A percentile compares a stretch with the other conserved stretches of the same genome.
Evolutionary conservation across 208 protist species (phyloP).

Genomic region (Acanthamoeba culbertsoni): DNA sequence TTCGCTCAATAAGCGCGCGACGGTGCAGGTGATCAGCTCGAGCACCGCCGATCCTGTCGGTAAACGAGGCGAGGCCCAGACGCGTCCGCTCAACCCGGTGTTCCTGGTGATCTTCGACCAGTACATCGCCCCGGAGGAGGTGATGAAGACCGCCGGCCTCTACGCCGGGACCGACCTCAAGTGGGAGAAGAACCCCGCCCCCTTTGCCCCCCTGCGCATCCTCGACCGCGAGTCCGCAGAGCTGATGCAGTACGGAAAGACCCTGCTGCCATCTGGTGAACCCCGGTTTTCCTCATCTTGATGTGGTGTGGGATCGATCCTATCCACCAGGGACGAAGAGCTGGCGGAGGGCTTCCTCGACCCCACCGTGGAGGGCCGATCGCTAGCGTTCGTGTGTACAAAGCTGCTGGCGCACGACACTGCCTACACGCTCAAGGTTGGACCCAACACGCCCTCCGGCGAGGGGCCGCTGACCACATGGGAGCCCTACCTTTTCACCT

Average conservation of each 20-base stretch:
- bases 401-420: not conserved
- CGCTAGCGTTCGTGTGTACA: not conserved
- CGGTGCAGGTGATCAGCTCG: not conserved
- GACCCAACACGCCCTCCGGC: not conserved
- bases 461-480: constrained; percentile 15
- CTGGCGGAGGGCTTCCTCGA: not conserved
- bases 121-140: constrained; percentile 10
- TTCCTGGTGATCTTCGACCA: constrained; percentile 31
- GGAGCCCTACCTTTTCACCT: not conserved
- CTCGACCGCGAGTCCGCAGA: not conserved
- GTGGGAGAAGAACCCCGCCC: not conserved
- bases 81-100: not conserved
- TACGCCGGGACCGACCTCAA: not conserved
- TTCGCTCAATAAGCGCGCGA: too few species aligned
- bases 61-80: not conserved
- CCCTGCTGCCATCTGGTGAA: not conserved
- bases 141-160: not conserved
- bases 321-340: not conserved
- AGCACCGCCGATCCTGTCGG: not conserved
- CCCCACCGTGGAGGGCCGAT: not conserved
- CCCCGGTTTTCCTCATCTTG: not conserved
- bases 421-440: not conserved
- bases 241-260: not conserved
- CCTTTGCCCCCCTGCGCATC: not conserved
- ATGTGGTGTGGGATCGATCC: too few species aligned